Evolutionary conservation across 768 basidiomycete genomes (phyloP).

Genomic region (Glaciozyma martinii): DNA sequence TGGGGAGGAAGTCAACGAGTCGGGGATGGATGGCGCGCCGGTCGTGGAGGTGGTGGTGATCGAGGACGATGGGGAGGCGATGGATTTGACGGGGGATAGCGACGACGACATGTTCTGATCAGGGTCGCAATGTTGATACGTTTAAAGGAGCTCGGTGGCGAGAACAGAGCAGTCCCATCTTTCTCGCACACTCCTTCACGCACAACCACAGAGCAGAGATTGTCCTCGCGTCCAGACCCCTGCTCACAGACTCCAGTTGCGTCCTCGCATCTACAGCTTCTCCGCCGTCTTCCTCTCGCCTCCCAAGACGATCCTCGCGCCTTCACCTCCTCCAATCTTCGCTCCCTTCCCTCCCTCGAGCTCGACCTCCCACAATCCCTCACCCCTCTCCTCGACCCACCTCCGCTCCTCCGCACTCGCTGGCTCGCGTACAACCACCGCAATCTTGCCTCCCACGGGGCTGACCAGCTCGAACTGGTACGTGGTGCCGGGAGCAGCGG

Average conservation of each 20-base stretch:
- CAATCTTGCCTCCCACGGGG: not conserved
- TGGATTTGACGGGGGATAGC: not conserved
- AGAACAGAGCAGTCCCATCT: too few species aligned
- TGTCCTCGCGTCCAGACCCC: too few species aligned
- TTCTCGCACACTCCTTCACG: too few species aligned
- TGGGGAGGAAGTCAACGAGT: slow-evolving; percentile 21
- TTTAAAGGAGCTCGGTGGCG: too few species aligned
- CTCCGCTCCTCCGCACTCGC: not conserved
- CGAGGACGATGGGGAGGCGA: slow-evolving; percentile 30
- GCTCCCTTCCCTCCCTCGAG: not conserved
- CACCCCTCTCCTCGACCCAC: not conserved
- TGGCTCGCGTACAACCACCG: not conserved
- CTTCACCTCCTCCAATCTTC: not conserved
- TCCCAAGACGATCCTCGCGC: slow-evolving; percentile 1
- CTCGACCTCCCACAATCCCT: not conserved
- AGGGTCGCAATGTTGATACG: not conserved
- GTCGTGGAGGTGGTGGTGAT: slow-evolving; percentile 8
- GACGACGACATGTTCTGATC: not conserved
- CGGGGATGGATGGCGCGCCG: slow-evolving; percentile 32
- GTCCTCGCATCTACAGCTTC: too few species aligned
- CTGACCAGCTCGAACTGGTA: not conserved
- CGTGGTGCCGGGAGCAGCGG: not conserved
- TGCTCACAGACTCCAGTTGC: too few species aligned
- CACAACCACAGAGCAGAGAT: too few species aligned
- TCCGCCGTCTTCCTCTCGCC: too few species aligned